Evolutionary conservation across 768 basidiomycete species (phyloP).

Genomic region (Scleroderma bovista): DNA sequence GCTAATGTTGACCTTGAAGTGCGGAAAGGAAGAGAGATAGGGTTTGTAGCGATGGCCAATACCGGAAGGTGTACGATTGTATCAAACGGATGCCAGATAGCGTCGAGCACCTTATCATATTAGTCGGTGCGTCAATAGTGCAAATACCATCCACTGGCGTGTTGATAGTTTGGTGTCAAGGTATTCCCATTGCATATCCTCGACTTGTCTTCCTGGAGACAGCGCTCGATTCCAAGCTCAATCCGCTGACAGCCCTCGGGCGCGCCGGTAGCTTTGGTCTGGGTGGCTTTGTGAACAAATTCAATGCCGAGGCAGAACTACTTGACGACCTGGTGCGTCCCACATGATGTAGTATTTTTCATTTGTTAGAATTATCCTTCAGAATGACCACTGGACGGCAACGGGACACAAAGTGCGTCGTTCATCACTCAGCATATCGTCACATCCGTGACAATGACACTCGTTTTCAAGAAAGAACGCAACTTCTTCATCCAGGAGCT

Average conservation of each 20-base stretch:
- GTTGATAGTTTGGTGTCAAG: conserved; percentile 25
- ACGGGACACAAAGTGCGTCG: conserved; percentile 61
- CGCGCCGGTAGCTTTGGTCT: conserved; percentile 61
- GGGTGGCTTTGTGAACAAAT: conserved; percentile 81
- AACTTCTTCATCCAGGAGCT: conserved; percentile 82
- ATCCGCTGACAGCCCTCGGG: conserved; percentile 77
- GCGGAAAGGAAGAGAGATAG: conserved; percentile 80
- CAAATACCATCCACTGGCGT: not conserved
- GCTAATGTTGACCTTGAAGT: conserved; percentile 34
- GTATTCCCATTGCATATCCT: conserved; percentile 86
- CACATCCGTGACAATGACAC: not conserved
- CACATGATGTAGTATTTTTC: not conserved
- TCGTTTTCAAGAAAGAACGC: conserved; percentile 64
- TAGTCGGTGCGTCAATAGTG: conserved; percentile 48
- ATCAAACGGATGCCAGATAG: conserved; percentile 53
- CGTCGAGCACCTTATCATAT: conserved; percentile 81
- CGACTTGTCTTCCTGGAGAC: conserved; percentile 86
- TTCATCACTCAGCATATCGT: not conserved
- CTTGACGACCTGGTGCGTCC: conserved; percentile 78
- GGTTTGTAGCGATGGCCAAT: conserved; percentile 73
- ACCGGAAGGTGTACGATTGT: conserved; percentile 64
- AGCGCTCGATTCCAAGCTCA: conserved; percentile 74
- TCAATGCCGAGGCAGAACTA: conserved; percentile 88
- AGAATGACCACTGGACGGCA: conserved; percentile 94
- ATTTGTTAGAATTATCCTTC: conserved; percentile 44